A percentile compares a stretch with the other conserved stretches of the same genome.
phyloP scores from a whole-genome alignment of 2,329 filamentous ascomycete species.

The Sarocladiaceae sp. region DNA sequence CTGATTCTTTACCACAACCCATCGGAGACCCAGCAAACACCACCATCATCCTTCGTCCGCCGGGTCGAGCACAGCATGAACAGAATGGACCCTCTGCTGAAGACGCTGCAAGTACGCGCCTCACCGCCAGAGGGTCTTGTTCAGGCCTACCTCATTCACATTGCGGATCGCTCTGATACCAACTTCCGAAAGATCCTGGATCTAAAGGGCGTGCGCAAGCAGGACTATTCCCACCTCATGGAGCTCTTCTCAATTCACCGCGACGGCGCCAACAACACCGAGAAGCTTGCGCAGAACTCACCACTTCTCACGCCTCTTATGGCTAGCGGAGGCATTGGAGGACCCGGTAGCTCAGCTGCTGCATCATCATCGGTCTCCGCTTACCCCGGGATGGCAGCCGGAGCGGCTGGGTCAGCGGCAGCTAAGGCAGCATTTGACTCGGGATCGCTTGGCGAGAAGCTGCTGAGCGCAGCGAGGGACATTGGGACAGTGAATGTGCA shows the following conservation, averaged over 20 bases:
- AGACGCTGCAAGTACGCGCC: conserved; percentile 90
- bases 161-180: conserved; percentile 83
- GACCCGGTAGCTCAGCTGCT: conserved; percentile 15
- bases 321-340: conserved; percentile 32
- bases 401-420: conserved; percentile 27
- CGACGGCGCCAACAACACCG: conserved; percentile 61
- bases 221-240: conserved; percentile 73
- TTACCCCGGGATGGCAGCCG: conserved; percentile 20
- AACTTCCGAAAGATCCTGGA: conserved; percentile 98
- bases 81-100: conserved; percentile 86
- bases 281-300: conserved; percentile 63
- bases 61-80: conserved; percentile 78
- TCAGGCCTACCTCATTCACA: conserved; percentile 95
- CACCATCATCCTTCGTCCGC: conserved; percentile 65
- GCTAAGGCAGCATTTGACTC: conserved; percentile 65
- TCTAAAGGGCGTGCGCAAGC: conserved; percentile 82
- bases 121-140: conserved; percentile 90
- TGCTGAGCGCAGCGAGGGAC: conserved; percentile 82
- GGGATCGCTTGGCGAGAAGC: conserved; percentile 73
- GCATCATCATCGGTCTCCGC: not conserved
- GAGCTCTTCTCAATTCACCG: conserved; percentile 80
- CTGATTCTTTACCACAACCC: conserved; percentile 60
- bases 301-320: conserved; percentile 65
- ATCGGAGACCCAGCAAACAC: conserved; percentile 31
- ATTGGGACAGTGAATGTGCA: conserved; percentile 53